Base-by-base conservation (phyloP, 2,329 filamentous ascomycete species). In the Xylariaceae sp. region DNA sequence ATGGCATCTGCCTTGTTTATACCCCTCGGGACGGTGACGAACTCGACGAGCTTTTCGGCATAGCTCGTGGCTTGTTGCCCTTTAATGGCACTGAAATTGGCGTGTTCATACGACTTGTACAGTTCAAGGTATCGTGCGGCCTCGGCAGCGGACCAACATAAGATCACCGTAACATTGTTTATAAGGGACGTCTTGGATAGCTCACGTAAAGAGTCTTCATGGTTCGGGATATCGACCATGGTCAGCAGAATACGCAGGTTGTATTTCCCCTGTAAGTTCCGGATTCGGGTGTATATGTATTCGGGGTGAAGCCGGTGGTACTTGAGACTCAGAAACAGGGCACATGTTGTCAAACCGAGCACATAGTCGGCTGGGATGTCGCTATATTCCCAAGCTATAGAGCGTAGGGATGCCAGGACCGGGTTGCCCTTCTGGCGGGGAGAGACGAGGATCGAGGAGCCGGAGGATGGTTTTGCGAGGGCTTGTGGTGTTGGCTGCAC, bases 291-390 rank as follows among this genome's bases (percentile, higher is more conserved):
- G 68, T 97, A 97, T 55, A 98, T 88, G 68, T 98, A 98, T 64
- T 98, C 92, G 1, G 92, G 92, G 59, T 98, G 92, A 36, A 98
- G 74, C 18, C 90, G 87, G 63, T 98, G 92, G 63, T 98, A 98
- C 63, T 97, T 98, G 38, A 98, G 75, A 33, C 87, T 94, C 29
- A 98, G 70, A 59, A 97, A 98, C 4, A 98, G 73, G 1, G 87
- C 89, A 56, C 90, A 95, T 5, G 89, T 94, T 0, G 88, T 94
- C 29, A 76, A 60, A 0, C 92, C 90, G 16, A 97, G 71, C 7
- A 90, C 83, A 61, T 94, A 98, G 65, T 98, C 92, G 21, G 90
- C 87, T 1, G 85, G 83, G n/a, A 95, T 95, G 56, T 97, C 90
- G 46, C 87, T 89, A 63, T 95, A 97, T 64, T 98, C 92, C 92